These are phyloP conservation scores for Aspergillus aculeatinus DNA, from an alignment of 2,329 filamentous ascomycete species.

Conservation along the genomic window DNA sequence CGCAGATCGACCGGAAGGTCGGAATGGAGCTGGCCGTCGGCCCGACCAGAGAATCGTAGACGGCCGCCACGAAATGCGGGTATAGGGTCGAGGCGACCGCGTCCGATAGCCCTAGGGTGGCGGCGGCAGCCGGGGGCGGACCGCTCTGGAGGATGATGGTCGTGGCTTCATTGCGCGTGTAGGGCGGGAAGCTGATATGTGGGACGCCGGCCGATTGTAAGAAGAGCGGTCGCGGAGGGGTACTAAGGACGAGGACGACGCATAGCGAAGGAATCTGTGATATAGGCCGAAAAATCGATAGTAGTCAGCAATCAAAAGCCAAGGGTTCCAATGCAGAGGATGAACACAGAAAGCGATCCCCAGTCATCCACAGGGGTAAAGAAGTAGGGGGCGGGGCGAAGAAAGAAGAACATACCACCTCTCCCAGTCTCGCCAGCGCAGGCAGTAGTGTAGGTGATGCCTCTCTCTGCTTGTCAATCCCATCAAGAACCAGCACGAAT, in stretches of 20 bases:
- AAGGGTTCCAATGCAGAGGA: too few species aligned
- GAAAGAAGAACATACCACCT: constrained; percentile 60
- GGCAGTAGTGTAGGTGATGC: constrained; percentile 74
- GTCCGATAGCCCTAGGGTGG: constrained; percentile 24
- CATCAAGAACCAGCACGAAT: constrained; percentile 84
- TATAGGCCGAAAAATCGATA: constrained; percentile 3
- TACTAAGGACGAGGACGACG: constrained; percentile 72
- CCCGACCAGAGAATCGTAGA: constrained; percentile 83
- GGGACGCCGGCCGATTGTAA: constrained; percentile 70
- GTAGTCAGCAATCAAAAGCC: too few species aligned
- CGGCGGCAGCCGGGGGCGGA: constrained; percentile 34
- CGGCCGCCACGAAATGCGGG: constrained; percentile 73
- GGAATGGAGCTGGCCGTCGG: constrained; percentile 77
- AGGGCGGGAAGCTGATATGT: constrained; percentile 79
- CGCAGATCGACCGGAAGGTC: constrained; percentile 67
- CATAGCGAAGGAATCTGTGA: constrained; percentile 77
- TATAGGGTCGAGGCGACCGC: constrained; percentile 40
- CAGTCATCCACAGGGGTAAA: background rate
- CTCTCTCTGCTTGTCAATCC: constrained; percentile 80
- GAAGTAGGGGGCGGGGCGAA: background rate
- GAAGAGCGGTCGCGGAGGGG: constrained; percentile 63
- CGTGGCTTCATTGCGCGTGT: constrained; percentile 76
- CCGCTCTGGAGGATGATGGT: constrained; percentile 66
- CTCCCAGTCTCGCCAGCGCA: constrained; percentile 76
- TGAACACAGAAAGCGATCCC: too few species aligned